Evolutionary conservation across 1,139 yeast species (phyloP).

Genomic region (Hemisphaericaspora subhashii): DNA sequence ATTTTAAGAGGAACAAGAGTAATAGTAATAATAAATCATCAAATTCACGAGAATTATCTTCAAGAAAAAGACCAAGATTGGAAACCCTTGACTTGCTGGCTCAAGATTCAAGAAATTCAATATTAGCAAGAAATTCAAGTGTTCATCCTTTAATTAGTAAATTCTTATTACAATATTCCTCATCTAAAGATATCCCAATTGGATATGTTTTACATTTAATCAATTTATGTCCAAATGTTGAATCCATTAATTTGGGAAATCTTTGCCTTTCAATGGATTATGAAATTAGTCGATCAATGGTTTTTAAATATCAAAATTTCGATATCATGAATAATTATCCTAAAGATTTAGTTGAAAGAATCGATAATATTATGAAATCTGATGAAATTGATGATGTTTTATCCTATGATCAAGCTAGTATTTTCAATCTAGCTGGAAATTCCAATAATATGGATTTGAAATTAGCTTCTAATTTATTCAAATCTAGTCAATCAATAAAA

Average conservation of each 20-base stretch:
- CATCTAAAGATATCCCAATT: constrained; percentile 64
- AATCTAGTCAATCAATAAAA: constrained; percentile 12
- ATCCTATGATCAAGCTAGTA: constrained; percentile 5
- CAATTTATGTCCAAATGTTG: constrained; percentile 57
- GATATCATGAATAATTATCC: constrained; percentile 43
- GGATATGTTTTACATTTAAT: constrained; percentile 65
- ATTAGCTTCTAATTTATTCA: constrained; percentile 9
- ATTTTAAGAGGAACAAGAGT: constrained; percentile 25
- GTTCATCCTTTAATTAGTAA: constrained; percentile 63
- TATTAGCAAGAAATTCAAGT: constrained; percentile 9
- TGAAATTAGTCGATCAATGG: constrained; percentile 36
- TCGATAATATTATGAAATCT: constrained; percentile 24
- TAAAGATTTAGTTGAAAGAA: constrained; percentile 24
- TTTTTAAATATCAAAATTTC: constrained; percentile 39
- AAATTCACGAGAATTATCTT: too few relatives aligned
- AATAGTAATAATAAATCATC: too few relatives aligned
- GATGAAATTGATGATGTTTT: constrained; percentile 9
- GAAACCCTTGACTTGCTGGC: constrained; percentile 14
- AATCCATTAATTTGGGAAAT: constrained; percentile 50
- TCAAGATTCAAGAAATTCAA: constrained; percentile 6
- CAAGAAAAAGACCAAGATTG: constrained; percentile 13
- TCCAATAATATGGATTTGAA: constrained; percentile 6
- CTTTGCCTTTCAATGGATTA: constrained; percentile 61
- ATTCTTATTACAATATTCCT: constrained; percentile 55
- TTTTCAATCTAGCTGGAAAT: constrained; percentile 6